Conservation (phyloP, 805 yeast genomes). For the Starmerella davenportii region DNA sequence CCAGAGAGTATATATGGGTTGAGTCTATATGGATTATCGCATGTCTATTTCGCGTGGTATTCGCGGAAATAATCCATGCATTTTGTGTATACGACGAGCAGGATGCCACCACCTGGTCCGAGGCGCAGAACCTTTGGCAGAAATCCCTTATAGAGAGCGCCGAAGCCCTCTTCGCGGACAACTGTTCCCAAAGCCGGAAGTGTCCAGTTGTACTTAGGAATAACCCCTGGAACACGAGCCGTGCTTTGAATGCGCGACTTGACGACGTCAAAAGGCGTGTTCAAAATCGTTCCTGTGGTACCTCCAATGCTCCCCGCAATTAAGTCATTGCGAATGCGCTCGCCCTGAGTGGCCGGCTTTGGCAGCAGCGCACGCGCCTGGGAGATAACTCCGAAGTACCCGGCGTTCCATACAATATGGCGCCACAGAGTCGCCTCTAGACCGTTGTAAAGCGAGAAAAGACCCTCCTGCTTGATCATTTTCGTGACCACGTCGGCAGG, state of each 20-base stretch:
- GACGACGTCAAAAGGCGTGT: conserved; percentile 92
- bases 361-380: conserved; percentile 72
- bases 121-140: conserved; percentile 90
- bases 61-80: conserved; percentile 73
- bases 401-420: conserved; percentile 93
- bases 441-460: conserved; percentile 76
- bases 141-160: conserved; percentile 88
- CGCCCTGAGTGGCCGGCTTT: conserved; percentile 46
- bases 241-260: conserved; percentile 86
- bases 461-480: conserved; percentile 59
- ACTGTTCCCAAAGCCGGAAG: conserved; percentile 58
- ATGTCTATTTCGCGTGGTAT: conserved; percentile 3
- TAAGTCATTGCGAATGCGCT: conserved; percentile 71
- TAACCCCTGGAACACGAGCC: conserved; percentile 47
- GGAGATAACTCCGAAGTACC: conserved; percentile 88
- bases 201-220: conserved; percentile 84
- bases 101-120: conserved; percentile 98
- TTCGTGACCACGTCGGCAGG: conserved; percentile 65
- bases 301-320: conserved; percentile 94
- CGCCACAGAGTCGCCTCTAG: conserved; percentile 95
- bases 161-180: conserved; percentile 77
- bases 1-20: too few species aligned
- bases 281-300: conserved; percentile 81
- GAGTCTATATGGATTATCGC: too few species aligned
- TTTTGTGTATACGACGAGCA: conserved; percentile 87